phyloP scores from a whole-genome alignment of 495 filamentous ascomycete genomes.

The Penicillium macrosclerotiorum region DNA sequence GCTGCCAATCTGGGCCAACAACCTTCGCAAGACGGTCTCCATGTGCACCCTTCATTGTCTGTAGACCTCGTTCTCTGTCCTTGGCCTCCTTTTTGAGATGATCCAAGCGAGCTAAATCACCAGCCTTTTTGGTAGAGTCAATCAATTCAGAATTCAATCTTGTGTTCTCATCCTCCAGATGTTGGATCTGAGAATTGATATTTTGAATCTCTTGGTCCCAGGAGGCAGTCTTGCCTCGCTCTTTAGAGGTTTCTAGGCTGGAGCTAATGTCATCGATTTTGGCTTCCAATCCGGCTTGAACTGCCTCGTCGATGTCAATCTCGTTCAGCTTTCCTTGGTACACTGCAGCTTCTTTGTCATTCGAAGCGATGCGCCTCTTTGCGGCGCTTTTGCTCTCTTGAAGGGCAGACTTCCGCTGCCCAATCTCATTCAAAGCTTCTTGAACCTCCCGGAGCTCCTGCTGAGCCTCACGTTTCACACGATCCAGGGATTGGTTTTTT shows the following conservation, averaged over 20 bases:
- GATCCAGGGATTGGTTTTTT: conserved; percentile 73
- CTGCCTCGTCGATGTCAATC: conserved; percentile 80
- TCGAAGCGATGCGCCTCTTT: conserved; percentile 62
- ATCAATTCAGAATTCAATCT: conserved; percentile 72
- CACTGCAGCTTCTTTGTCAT: conserved; percentile 61
- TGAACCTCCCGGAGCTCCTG: conserved; percentile 67
- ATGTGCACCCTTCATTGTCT: conserved; percentile 75
- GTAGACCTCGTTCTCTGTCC: conserved; percentile 65
- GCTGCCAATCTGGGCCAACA: conserved; percentile 64
- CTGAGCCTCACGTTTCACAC: conserved; percentile 66
- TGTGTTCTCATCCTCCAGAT: conserved; percentile 65
- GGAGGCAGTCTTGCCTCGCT: conserved; percentile 55
- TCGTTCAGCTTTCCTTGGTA: conserved; percentile 64
- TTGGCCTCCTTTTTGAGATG: conserved; percentile 73
- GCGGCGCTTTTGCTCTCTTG: conserved; percentile 68
- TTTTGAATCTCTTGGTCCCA: conserved; percentile 68
- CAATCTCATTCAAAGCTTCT: conserved; percentile 63
- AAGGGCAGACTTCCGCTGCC: conserved; percentile 62
- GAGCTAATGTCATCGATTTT: conserved; percentile 67
- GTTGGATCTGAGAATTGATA: conserved; percentile 58
- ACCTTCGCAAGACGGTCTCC: conserved; percentile 61
- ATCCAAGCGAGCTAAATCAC: conserved; percentile 75
- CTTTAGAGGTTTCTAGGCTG: conserved; percentile 58
- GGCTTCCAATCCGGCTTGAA: conserved; percentile 68
- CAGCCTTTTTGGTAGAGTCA: conserved; percentile 73